phyloP scores from a whole-genome alignment of 805 yeast species.

The Metschnikowia vanudenii region DNA sequence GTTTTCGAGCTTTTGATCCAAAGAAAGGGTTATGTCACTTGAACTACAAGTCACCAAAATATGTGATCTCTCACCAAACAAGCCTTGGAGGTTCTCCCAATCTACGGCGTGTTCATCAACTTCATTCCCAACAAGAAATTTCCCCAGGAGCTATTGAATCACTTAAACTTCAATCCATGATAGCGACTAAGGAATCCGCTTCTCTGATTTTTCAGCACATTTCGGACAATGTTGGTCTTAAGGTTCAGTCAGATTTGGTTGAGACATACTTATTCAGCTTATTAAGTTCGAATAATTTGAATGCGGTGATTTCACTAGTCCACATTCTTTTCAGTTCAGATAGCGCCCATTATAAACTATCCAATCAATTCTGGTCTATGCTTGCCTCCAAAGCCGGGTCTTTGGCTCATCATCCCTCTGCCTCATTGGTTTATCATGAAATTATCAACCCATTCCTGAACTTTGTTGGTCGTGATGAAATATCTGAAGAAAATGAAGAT shows the following conservation, averaged over 20 bases:
- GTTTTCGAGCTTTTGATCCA: neutral
- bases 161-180: constrained; percentile 6
- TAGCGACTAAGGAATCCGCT: constrained; percentile 3
- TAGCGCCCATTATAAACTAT: constrained; percentile 17
- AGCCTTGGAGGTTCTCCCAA: neutral
- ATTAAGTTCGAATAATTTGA: constrained; percentile 21
- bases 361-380: constrained; percentile 37
- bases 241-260: constrained; percentile 17
- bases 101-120: neutral
- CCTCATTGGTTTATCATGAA: constrained; percentile 36
- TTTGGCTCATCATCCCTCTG: constrained; percentile 28
- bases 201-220: constrained; percentile 11
- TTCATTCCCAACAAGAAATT: neutral
- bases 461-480: neutral
- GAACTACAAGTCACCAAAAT: neutral
- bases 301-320: constrained; percentile 27
- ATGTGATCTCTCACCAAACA: neutral
- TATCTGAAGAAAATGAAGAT: constrained; percentile 17
- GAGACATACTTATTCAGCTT: constrained; percentile 26
- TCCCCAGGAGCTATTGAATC: constrained; percentile 1
- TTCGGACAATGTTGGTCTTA: neutral
- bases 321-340: constrained; percentile 24
- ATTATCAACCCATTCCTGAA: constrained; percentile 28
- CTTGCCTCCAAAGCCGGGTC: constrained; percentile 27
- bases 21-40: neutral